A percentile compares a stretch with the other conserved stretches of the same genome.
These are phyloP conservation scores for Petunia secreta DNA, from an alignment of 257 asterid species.

Conservation along the genomic window DNA sequence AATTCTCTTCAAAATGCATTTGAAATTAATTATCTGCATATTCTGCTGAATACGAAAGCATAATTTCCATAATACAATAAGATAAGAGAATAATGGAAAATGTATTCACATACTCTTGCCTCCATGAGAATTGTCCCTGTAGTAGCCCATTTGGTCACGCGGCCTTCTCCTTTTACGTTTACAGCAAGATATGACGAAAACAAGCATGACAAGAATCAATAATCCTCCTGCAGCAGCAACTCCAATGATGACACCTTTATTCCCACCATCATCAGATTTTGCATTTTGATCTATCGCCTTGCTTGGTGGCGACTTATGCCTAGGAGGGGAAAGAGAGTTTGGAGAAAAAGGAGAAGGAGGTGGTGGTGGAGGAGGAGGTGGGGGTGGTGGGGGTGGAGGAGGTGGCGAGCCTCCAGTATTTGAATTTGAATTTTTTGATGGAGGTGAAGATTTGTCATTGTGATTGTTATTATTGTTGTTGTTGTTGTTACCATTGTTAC, in stretches of 20 bases:
- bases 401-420: background rate
- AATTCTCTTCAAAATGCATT: background rate
- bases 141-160: conserved; percentile 61
- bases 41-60: conserved; percentile 19
- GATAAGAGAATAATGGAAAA: background rate
- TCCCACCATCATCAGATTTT: background rate
- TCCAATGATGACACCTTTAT: conserved; percentile 52
- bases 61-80: too few species aligned
- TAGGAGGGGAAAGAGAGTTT: conserved; percentile 31
- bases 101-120: conserved; percentile 44
- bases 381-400: conserved; percentile 32
- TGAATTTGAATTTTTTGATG: conserved; percentile 17
- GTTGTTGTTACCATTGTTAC: background rate
- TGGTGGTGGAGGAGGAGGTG: conserved; percentile 31
- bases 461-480: background rate
- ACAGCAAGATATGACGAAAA: conserved; percentile 42
- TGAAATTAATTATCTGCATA: conserved; percentile 26
- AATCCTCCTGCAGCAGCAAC: conserved; percentile 66
- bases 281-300: conserved; percentile 32
- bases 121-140: conserved; percentile 55
- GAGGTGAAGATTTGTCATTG: background rate
- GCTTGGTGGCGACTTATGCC: conserved; percentile 28
- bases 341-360: conserved; percentile 23
- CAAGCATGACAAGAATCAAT: conserved; percentile 51
- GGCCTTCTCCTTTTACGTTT: conserved; percentile 59